Conservation (phyloP, 2,329 filamentous ascomycete genomes). For the Zymoseptoria brevis region DNA sequence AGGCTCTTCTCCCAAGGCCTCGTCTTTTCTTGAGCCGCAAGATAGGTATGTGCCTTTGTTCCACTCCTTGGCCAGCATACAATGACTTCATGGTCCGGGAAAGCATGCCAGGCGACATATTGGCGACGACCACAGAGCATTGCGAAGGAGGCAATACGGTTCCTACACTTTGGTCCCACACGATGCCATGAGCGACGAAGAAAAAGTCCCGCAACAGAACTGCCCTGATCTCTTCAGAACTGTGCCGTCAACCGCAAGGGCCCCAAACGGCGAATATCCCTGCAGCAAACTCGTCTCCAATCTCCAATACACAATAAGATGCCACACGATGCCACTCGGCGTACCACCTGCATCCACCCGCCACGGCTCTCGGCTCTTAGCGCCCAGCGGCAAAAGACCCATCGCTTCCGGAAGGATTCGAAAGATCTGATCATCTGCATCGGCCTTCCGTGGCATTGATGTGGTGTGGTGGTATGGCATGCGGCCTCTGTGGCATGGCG, state of each 20-base stretch:
- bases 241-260: not conserved
- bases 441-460: not conserved
- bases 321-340: not conserved
- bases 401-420: not conserved
- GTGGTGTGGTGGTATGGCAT: not conserved
- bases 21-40: not conserved
- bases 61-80: not conserved
- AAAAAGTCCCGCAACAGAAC: not conserved
- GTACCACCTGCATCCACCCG: not conserved
- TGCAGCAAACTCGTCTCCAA: not conserved
- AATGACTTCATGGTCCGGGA: not conserved
- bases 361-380: not conserved
- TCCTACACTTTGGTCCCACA: too few relatives aligned
- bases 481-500: not conserved
- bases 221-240: not conserved
- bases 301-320: not conserved
- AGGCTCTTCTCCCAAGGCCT: not conserved
- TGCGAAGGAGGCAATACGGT: too few relatives aligned
- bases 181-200: too few relatives aligned
- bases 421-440: not conserved
- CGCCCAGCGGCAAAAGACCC: not conserved
- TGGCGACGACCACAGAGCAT: not conserved
- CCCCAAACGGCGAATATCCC: not conserved
- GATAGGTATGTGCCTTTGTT: not conserved
- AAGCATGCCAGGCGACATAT: not conserved